Evolutionary conservation across 192 early-diverging fungal species (phyloP), one percentile per base, ranked within the genome.

Genomic region (Coemansia asiatica): DNA sequence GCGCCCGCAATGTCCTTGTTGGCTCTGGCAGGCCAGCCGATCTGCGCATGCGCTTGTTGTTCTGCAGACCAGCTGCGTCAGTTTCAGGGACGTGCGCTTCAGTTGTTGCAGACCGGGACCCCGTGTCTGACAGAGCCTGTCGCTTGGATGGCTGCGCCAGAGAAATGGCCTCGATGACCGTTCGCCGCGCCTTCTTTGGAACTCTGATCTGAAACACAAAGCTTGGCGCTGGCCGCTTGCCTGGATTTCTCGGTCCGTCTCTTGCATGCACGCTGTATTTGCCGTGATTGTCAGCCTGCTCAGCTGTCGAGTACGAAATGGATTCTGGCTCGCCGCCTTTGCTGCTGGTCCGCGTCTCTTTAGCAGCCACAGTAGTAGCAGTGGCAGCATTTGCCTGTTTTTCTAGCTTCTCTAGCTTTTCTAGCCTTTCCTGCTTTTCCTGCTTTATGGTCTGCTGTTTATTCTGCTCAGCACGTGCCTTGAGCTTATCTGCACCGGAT

Each of bases 111-210:
- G 31, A 33, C 8, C 8, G 3, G 4, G 31, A 33, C 3, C 3
- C 31, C 4, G 31, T 8, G 31, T 33, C 31, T 33, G 31, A 33
- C 31, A 33, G 8, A 33, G 31, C 31, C 23, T n/a, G 56, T 48
- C 70, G 71, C 57, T 69, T 79, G 26, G 22, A 31, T 0, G 55
- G 22, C 8, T 64, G 8, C 29, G 47, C 18, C 10, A 50, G 21
- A 0, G 66, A 7, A 36, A 72, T 68, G 12, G 63, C 76, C 33
- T 79, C 76, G 38, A 74, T 66, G 18, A 70, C 71, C 6, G 49
- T 57, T 21, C 59, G 71, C 31, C 71, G 76, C 9, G 68, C 67
- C 60, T 64, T 67, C 53, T 79, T 79, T 6, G 76, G 71, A 28
- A 79, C 64, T 25, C 57, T 62, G 51, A 79, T 56, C 1, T 79